These are phyloP conservation scores for Microbotryum silenes-acaulis DNA, from an alignment of 1,284 basidiomycete genomes.

Conservation along the genomic window DNA sequence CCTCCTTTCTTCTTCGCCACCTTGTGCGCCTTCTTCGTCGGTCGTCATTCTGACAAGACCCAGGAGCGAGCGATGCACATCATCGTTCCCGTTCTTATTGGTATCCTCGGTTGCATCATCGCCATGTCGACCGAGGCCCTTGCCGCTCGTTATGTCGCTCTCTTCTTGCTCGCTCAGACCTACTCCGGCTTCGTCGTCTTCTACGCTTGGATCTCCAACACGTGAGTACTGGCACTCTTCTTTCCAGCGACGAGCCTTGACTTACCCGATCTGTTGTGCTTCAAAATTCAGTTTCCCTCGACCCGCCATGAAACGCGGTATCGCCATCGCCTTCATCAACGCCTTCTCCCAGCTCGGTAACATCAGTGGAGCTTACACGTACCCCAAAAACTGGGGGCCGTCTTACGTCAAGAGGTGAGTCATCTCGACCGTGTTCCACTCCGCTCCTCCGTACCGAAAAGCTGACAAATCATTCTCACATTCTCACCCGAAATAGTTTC, in stretches of 20 bases:
- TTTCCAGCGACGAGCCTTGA: not conserved
- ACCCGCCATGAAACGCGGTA: constrained; percentile 41
- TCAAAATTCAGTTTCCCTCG: constrained; percentile 37
- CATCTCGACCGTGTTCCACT: no score
- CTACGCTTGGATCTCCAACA: constrained; percentile 38
- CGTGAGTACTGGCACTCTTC: constrained; percentile 9
- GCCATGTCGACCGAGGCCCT: constrained; percentile 40
- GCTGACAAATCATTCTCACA: not conserved
- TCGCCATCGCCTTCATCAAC: constrained; percentile 43
- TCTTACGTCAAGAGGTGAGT: constrained; percentile 18
- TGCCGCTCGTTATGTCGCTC: constrained; percentile 40
- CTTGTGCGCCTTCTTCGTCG: constrained; percentile 50
- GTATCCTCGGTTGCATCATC: constrained; percentile 50
- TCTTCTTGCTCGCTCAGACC: constrained; percentile 59
- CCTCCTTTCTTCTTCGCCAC: constrained; percentile 39
- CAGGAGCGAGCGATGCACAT: constrained; percentile 46
- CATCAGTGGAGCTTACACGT: constrained; percentile 40
- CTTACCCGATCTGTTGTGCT: not conserved
- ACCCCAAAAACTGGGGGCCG: constrained; percentile 17
- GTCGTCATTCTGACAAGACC: constrained; percentile 56
- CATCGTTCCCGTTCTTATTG: constrained; percentile 37
- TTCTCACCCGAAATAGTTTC: not conserved
- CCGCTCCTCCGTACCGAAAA: not conserved
- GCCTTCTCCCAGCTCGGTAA: constrained; percentile 51
- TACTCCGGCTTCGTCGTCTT: constrained; percentile 42